Evolutionary conservation across 129 eudicot species (phyloP).

Genomic region (Pittosporum tobira): DNA sequence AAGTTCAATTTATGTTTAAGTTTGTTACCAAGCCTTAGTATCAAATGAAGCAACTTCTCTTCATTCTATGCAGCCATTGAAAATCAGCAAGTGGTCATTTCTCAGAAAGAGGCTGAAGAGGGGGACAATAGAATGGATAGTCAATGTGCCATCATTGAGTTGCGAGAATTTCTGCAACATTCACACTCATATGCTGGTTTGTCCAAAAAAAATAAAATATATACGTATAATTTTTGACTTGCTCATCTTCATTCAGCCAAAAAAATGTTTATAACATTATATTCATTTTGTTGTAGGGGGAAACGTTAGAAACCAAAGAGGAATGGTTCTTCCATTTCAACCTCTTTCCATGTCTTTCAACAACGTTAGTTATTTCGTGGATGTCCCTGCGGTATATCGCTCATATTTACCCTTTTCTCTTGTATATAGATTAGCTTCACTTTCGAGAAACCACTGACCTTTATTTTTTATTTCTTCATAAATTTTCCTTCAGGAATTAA

Average conservation of each 20-base stretch:
- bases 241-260: neutral
- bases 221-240: neutral
- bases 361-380: conserved; percentile 64
- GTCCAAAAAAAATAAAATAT: conserved; percentile 5
- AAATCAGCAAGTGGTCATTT: conserved; percentile 38
- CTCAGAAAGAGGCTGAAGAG: conserved; percentile 19
- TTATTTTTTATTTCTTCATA: no score
- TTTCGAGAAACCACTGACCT: neutral
- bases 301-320: conserved; percentile 28
- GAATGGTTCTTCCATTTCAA: conserved; percentile 94
- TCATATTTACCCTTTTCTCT: conserved; percentile 2
- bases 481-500: conserved; percentile 57
- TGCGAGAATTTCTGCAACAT: conserved; percentile 55
- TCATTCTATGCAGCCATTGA: conserved; percentile 41
- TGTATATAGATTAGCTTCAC: neutral
- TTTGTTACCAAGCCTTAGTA: neutral
- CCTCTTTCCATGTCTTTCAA: conserved; percentile 85
- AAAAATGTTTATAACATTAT: neutral
- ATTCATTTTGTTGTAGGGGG: conserved; percentile 18
- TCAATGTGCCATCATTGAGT: conserved; percentile 28
- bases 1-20: neutral
- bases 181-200: conserved; percentile 70
- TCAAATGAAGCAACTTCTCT: neutral
- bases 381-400: conserved; percentile 62
- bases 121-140: conserved; percentile 28